These are phyloP conservation scores for Ciborinia camelliae DNA, from an alignment of 2,329 filamentous ascomycete species.

Conservation along the genomic window DNA sequence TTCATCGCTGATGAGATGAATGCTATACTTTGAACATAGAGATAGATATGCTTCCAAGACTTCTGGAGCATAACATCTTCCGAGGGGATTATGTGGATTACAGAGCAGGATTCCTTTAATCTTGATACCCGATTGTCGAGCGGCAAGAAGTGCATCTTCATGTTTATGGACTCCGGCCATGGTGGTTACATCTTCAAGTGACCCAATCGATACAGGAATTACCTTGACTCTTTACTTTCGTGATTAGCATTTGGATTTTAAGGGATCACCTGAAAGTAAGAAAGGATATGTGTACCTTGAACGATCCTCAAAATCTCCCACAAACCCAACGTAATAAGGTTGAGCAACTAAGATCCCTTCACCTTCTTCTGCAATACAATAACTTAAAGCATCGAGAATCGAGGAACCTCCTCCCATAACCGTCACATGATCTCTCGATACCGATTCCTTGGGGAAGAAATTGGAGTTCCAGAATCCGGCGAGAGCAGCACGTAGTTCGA, in stretches of 20 bases:
- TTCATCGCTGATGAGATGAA: constrained; percentile 48
- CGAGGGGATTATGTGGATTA: constrained; percentile 38
- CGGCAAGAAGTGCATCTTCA: constrained; percentile 40
- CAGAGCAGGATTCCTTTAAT: constrained; percentile 41
- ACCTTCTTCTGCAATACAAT: constrained; percentile 41
- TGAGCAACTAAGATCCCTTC: constrained; percentile 46
- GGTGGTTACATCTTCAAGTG: constrained; percentile 40
- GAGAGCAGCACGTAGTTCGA: constrained; percentile 40
- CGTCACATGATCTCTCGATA: constrained; percentile 40
- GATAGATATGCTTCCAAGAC: constrained; percentile 36
- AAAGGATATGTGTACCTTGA: constrained; percentile 12
- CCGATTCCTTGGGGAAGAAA: constrained; percentile 38
- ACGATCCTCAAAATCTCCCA: constrained; percentile 43
- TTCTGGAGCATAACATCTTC: constrained; percentile 25
- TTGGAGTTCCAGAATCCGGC: constrained; percentile 42
- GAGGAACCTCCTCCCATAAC: constrained; percentile 42
- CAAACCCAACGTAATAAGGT: constrained; percentile 49
- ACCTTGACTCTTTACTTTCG: background rate
- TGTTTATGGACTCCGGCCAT: constrained; percentile 37
- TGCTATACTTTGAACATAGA: constrained; percentile 43
- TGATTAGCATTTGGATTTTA: background rate
- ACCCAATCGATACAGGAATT: background rate
- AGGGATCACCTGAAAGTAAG: background rate
- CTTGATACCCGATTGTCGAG: constrained; percentile 33
- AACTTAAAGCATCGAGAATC: constrained; percentile 38